Evolutionary conservation across 2,329 filamentous ascomycete species (phyloP).

Genomic region (Zarea fungicola): DNA sequence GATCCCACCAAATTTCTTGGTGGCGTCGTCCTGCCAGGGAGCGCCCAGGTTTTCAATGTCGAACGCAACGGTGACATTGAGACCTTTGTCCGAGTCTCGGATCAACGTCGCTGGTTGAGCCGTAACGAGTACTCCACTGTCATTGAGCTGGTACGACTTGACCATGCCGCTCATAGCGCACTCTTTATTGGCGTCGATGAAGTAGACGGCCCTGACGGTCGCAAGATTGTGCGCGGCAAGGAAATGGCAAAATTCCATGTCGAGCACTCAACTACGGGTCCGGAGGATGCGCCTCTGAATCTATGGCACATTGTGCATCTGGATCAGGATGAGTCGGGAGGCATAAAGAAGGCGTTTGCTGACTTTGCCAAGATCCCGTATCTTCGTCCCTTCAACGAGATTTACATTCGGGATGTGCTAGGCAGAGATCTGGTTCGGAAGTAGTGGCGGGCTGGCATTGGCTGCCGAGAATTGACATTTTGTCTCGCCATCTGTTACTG

Average conservation of each 20-base stretch:
- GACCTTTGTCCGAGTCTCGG: slow-evolving; percentile 44
- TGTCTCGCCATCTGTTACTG: too few species aligned
- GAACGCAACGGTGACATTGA: slow-evolving; percentile 13
- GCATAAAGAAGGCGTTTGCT: background rate
- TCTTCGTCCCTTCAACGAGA: slow-evolving; percentile 13
- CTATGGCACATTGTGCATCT: slow-evolving; percentile 13
- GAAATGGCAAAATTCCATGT: slow-evolving; percentile 17
- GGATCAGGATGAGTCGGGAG: slow-evolving; percentile 12
- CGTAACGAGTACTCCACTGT: slow-evolving; percentile 12
- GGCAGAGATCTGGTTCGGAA: slow-evolving; percentile 11
- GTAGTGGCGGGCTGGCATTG: too few species aligned
- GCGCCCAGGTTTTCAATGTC: slow-evolving; percentile 13
- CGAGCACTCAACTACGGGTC: slow-evolving; percentile 8
- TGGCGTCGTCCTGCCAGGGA: slow-evolving; percentile 14
- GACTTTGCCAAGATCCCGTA: slow-evolving; percentile 5
- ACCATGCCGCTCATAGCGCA: slow-evolving; percentile 12
- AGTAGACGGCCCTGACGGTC: slow-evolving; percentile 13
- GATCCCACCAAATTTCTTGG: slow-evolving; percentile 16
- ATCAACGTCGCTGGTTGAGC: slow-evolving; percentile 55
- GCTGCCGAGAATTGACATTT: too few species aligned
- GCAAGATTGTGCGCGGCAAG: slow-evolving; percentile 15
- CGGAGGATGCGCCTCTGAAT: slow-evolving; percentile 14
- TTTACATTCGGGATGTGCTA: slow-evolving; percentile 14
- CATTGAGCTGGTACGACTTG: slow-evolving; percentile 17
- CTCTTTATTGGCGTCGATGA: slow-evolving; percentile 15